Evolutionary conservation across 306 rosid genomes (phyloP).

Genomic region (Cicer yamashitae): DNA sequence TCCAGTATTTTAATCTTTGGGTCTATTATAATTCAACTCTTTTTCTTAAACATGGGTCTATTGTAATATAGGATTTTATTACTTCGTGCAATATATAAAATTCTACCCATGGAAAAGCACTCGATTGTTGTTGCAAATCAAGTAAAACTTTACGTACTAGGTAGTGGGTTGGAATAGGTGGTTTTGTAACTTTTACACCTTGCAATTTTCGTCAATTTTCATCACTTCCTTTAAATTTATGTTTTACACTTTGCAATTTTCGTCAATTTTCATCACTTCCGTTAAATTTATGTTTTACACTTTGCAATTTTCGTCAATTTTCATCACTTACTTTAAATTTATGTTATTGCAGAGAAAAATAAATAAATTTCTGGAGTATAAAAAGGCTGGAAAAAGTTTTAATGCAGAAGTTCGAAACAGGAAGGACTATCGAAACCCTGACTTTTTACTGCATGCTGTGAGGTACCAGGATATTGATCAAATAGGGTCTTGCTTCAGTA

Average conservation of each 20-base stretch:
- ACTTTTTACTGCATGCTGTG: slow-evolving; percentile 93
- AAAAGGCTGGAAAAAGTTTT: slow-evolving; percentile 91
- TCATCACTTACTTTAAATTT: slow-evolving; percentile 25
- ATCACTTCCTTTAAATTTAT: slow-evolving; percentile 27
- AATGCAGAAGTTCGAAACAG: slow-evolving; percentile 92
- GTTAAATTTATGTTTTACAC: slow-evolving; percentile 25
- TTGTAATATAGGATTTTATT: too few relatives aligned
- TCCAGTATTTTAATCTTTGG: neutral
- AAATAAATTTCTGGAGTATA: slow-evolving; percentile 82
- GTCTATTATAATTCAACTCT: neutral
- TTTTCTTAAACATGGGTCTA: too few relatives aligned
- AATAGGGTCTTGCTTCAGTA: slow-evolving; percentile 94
- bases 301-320: slow-evolving; percentile 20
- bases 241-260: too few relatives aligned
- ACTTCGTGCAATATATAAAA: neutral
- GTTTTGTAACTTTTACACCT: slow-evolving; percentile 20
- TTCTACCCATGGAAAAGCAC: neutral
- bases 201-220: slow-evolving; percentile 23
- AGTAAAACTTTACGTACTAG: slow-evolving; percentile 6
- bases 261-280: slow-evolving; percentile 35
- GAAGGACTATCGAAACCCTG: slow-evolving; percentile 95
- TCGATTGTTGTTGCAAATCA: slow-evolving; percentile 1
- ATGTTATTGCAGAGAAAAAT: slow-evolving; percentile 75
- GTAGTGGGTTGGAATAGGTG: neutral
- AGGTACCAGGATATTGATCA: slow-evolving; percentile 95